These are phyloP conservation scores for Coprinellus micaceus DNA, from an alignment of 768 basidiomycete species.

Conservation along the genomic window DNA sequence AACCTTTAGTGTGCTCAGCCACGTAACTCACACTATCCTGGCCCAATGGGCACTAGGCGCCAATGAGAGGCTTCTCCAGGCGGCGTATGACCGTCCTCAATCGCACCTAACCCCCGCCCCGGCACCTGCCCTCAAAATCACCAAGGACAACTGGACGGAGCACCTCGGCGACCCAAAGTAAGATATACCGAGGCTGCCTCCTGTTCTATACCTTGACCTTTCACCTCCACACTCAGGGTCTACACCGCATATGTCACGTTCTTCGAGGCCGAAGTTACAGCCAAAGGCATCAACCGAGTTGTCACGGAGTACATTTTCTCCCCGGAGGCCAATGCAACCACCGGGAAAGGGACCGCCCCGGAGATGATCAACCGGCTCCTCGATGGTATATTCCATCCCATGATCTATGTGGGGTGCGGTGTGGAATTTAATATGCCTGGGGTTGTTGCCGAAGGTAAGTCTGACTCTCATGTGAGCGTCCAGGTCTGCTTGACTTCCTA, in stretches of 20 bases:
- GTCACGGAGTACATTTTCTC: constrained; percentile 65
- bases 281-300: constrained; percentile 39
- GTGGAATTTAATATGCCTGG: constrained; percentile 59
- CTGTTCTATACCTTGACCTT: neutral
- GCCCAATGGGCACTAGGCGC: constrained; percentile 63
- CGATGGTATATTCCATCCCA: constrained; percentile 55
- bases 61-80: constrained; percentile 30
- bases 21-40: constrained; percentile 53
- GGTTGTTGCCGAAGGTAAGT: constrained; percentile 52
- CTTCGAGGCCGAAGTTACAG: constrained; percentile 41
- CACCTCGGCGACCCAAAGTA: constrained; percentile 58
- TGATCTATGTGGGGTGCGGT: constrained; percentile 63
- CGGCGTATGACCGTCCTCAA: constrained; percentile 34
- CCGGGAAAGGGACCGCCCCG: constrained; percentile 7
- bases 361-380: constrained; percentile 57
- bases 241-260: constrained; percentile 57
- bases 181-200: constrained; percentile 9
- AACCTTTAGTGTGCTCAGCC: constrained; percentile 36
- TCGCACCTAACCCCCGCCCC: constrained; percentile 33
- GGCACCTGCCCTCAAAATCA: constrained; percentile 44
- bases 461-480: neutral
- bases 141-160: constrained; percentile 43
- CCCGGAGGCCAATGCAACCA: constrained; percentile 40
- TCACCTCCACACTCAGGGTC: constrained; percentile 36
- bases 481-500: neutral